Evolutionary conservation across 2,329 filamentous ascomycete species (phyloP).

Genomic region (Amauroascus verrucosus): DNA sequence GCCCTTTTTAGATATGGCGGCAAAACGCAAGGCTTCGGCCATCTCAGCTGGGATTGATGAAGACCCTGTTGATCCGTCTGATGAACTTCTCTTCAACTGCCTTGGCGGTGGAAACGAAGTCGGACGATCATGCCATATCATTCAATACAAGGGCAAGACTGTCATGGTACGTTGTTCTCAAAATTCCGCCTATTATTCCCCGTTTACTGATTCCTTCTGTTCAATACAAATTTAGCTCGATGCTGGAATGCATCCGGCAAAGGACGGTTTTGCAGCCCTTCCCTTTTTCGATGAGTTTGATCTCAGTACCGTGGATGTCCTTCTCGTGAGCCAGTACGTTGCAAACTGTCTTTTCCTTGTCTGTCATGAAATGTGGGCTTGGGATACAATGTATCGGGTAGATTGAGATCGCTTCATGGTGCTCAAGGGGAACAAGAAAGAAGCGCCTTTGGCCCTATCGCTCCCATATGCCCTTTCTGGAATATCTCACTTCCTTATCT

Average conservation of each 20-base stretch:
- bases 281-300: slow-evolving; percentile 99
- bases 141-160: slow-evolving; percentile 98
- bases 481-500: neutral
- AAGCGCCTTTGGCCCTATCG: neutral
- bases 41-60: slow-evolving; percentile 58
- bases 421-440: neutral
- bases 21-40: slow-evolving; percentile 77
- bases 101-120: slow-evolving; percentile 95
- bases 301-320: slow-evolving; percentile 89
- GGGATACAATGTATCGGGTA: neutral
- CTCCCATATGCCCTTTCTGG: neutral
- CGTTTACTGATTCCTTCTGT: slow-evolving; percentile 7
- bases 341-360: slow-evolving; percentile 18
- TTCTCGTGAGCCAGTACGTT: slow-evolving; percentile 98
- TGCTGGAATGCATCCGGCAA: slow-evolving; percentile 91
- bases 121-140: slow-evolving; percentile 90
- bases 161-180: slow-evolving; percentile 64
- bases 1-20: slow-evolving; percentile 55
- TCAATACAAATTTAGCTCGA: slow-evolving; percentile 61
- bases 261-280: slow-evolving; percentile 83
- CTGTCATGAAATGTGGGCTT: neutral
- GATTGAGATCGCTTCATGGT: neutral
- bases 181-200: neutral
- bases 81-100: slow-evolving; percentile 89
- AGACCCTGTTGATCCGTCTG: slow-evolving; percentile 81